Evolutionary conservation across 2,329 filamentous ascomycete species (phyloP).

Genomic region (Ophiocordyceps camponoti-floridani): DNA sequence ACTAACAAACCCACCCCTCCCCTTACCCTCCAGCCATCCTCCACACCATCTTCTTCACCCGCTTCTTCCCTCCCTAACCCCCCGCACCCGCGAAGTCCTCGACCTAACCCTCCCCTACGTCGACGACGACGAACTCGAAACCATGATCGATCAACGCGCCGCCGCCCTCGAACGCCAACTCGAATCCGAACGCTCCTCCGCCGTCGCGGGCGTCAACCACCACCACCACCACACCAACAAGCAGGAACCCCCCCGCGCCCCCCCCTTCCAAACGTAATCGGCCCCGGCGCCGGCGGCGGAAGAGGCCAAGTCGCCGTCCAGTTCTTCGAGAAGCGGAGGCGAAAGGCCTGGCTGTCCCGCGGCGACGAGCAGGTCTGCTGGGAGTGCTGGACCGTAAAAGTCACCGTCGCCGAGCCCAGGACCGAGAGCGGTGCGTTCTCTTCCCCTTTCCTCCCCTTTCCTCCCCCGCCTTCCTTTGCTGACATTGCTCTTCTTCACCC

Average conservation of each 20-base stretch:
- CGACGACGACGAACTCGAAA: slow-evolving; percentile 78
- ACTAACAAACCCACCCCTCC: too few species aligned
- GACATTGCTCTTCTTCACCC: background rate
- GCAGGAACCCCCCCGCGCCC: background rate
- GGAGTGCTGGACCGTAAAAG: slow-evolving; percentile 89
- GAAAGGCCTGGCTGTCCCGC: slow-evolving; percentile 62
- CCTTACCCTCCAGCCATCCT: slow-evolving; percentile 48
- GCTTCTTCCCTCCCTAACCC: slow-evolving; percentile 77
- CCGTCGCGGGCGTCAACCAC: slow-evolving; percentile 3
- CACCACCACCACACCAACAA: slow-evolving; percentile 2
- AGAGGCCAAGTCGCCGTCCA: slow-evolving; percentile 70
- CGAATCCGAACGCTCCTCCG: slow-evolving; percentile 33
- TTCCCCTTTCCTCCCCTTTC: background rate
- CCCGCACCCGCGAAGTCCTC: slow-evolving; percentile 72
- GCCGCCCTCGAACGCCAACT: slow-evolving; percentile 65
- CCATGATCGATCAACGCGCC: slow-evolving; percentile 79
- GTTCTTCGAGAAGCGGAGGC: slow-evolving; percentile 84
- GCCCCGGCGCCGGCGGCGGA: slow-evolving; percentile 30
- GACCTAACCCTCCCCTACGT: slow-evolving; percentile 82
- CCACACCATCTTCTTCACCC: slow-evolving; percentile 97
- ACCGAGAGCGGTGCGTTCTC: slow-evolving; percentile 61
- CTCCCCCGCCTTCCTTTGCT: background rate
- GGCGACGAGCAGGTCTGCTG: slow-evolving; percentile 90
- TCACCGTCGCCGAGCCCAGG: slow-evolving; percentile 77
- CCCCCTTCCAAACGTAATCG: slow-evolving; percentile 1